phyloP scores from a whole-genome alignment of 352 stramenopile genomes.

The Phytophthora aleatoria region DNA sequence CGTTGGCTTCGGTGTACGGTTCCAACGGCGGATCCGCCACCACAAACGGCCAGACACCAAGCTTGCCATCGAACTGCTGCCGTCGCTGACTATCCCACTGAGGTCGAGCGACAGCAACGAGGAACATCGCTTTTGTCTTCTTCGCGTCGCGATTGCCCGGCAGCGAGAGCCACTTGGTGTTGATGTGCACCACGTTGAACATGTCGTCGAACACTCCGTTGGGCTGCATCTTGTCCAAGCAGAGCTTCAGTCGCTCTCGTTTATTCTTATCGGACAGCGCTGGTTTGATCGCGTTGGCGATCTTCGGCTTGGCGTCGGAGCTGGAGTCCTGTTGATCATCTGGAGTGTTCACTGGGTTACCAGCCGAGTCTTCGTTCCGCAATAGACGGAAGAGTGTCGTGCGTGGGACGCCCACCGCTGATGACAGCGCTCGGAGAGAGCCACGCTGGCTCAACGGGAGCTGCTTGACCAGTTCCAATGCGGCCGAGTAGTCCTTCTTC shows the following conservation, averaged over 20 bases:
- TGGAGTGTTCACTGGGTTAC: background rate
- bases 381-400: conserved; percentile 48
- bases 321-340: conserved; percentile 15
- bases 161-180: conserved; percentile 45
- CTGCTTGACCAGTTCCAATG: conserved; percentile 40
- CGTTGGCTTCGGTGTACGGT: conserved; percentile 7
- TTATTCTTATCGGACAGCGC: conserved; percentile 48
- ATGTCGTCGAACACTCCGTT: conserved; percentile 50
- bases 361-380: conserved; percentile 26
- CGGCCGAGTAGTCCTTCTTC: conserved; percentile 49
- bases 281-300: conserved; percentile 40
- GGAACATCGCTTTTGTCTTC: conserved; percentile 48
- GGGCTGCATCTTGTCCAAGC: conserved; percentile 34
- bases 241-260: conserved; percentile 41
- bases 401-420: conserved; percentile 41
- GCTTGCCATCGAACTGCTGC: conserved; percentile 47
- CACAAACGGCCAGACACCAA: conserved; percentile 45
- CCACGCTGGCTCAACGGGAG: conserved; percentile 42
- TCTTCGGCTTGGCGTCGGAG: conserved; percentile 18
- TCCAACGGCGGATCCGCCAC: conserved; percentile 18
- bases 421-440: conserved; percentile 40
- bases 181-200: conserved; percentile 49
- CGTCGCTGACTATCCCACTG: conserved; percentile 41
- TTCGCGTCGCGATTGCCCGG: conserved; percentile 30
- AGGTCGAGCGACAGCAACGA: conserved; percentile 44